A percentile compares a stretch with the other conserved stretches of the same genome.
Evolutionary conservation across 768 basidiomycete species (phyloP).

Genomic region (Tubosaeta brunneosetosa): DNA sequence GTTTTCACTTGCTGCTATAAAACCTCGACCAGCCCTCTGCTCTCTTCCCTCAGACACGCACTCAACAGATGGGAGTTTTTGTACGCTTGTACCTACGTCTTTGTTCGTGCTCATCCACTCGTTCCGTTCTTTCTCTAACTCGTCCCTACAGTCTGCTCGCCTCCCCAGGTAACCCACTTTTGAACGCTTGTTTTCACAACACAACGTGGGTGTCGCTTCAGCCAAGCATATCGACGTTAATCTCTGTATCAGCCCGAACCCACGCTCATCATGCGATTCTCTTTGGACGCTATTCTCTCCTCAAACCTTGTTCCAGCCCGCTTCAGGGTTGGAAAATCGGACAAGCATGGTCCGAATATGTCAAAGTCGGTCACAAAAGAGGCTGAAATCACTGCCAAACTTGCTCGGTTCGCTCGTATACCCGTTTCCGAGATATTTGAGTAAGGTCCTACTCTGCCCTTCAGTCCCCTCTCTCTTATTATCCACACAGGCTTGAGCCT

Average conservation of each 20-base stretch:
- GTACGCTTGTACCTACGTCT: slow-evolving; percentile 26
- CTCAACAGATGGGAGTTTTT: slow-evolving; percentile 34
- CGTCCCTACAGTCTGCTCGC: slow-evolving; percentile 18
- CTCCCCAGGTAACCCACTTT: slow-evolving; percentile 28
- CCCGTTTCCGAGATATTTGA: slow-evolving; percentile 21
- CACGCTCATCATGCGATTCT: slow-evolving; percentile 21
- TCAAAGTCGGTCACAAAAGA: slow-evolving; percentile 15
- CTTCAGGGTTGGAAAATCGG: slow-evolving; percentile 12
- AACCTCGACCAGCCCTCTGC: not conserved
- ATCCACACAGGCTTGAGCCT: slow-evolving; percentile 21
- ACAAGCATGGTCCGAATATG: slow-evolving; percentile 26
- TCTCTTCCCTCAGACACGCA: slow-evolving; percentile 15
- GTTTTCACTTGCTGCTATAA: slow-evolving; percentile 14
- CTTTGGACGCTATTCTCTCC: slow-evolving; percentile 16
- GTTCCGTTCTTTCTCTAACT: slow-evolving; percentile 6
- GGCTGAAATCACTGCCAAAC: slow-evolving; percentile 17
- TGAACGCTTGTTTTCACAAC: slow-evolving; percentile 15
- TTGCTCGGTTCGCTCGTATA: slow-evolving; percentile 26
- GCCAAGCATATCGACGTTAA: not conserved
- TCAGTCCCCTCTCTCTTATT: not conserved
- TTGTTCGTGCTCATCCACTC: slow-evolving; percentile 16
- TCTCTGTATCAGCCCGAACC: slow-evolving; percentile 8
- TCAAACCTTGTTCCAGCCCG: slow-evolving; percentile 21
- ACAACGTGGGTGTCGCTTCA: slow-evolving; percentile 9
- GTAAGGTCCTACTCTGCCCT: slow-evolving; percentile 8